These are phyloP conservation scores for Hypoxylon lienhwacheense DNA, from an alignment of 495 filamentous ascomycete genomes.

Conservation along the genomic window DNA sequence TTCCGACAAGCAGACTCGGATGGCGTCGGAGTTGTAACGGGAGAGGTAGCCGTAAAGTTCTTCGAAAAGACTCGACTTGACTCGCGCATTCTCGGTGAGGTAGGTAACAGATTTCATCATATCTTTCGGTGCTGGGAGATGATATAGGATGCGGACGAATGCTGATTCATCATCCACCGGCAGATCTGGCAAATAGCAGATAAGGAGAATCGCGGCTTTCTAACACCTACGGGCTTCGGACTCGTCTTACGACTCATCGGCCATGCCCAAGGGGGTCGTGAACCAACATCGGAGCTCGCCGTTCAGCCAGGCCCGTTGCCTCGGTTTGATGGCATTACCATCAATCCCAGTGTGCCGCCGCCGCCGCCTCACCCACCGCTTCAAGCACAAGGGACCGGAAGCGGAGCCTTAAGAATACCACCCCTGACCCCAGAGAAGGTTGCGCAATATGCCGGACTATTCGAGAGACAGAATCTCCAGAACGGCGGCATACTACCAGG, in stretches of 20 bases:
- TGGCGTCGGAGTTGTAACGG: conserved; percentile 88
- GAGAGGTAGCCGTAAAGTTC: conserved; percentile 94
- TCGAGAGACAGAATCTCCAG: conserved; percentile 80
- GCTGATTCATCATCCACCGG: conserved; percentile 26
- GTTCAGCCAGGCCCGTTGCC: conserved; percentile 81
- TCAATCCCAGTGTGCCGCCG: conserved; percentile 38
- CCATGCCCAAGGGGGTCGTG: conserved; percentile 84
- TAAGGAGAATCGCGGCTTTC: conserved; percentile 88
- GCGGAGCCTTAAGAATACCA: conserved; percentile 80
- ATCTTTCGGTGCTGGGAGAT: not conserved
- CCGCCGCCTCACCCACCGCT: conserved; percentile 57
- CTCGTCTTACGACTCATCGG: conserved; percentile 91
- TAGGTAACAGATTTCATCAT: conserved; percentile 49
- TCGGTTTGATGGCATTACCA: conserved; percentile 77
- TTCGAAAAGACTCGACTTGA: conserved; percentile 94
- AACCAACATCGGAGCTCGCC: conserved; percentile 74
- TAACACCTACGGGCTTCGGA: conserved; percentile 89
- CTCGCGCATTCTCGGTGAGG: conserved; percentile 84
- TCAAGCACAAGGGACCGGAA: conserved; percentile 66
- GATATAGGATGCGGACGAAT: not conserved
- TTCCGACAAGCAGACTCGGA: conserved; percentile 89
- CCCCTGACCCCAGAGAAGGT: conserved; percentile 87
- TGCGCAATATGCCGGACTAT: conserved; percentile 78
- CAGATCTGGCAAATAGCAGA: conserved; percentile 99
- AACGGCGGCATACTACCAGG: conserved; percentile 79